Evolutionary conservation across 768 basidiomycete genomes (phyloP).

Genomic region (Serendipita indica): DNA sequence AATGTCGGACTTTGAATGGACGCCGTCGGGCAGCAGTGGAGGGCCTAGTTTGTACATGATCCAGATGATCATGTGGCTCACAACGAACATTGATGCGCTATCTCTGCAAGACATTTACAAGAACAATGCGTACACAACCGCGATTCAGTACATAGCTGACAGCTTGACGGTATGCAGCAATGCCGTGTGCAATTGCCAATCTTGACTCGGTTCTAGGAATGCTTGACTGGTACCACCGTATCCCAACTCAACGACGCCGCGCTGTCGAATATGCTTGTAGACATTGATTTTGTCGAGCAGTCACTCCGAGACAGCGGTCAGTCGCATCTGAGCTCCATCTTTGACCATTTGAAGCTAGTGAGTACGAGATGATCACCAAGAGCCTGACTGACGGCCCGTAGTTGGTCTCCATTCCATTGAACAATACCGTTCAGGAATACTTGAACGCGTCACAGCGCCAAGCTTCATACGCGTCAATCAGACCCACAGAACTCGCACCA

Average conservation of each 20-base stretch:
- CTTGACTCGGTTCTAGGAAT: constrained; percentile 34
- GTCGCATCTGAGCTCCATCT: constrained; percentile 51
- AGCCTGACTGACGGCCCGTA: constrained; percentile 15
- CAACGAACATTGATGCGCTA: constrained; percentile 84
- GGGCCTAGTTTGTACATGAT: constrained; percentile 88
- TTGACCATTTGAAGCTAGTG: constrained; percentile 67
- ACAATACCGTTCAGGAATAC: constrained; percentile 64
- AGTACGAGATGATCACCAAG: constrained; percentile 20
- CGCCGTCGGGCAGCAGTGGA: constrained; percentile 49
- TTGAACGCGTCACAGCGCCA: constrained; percentile 57
- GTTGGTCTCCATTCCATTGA: constrained; percentile 45
- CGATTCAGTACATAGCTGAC: constrained; percentile 75
- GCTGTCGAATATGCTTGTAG: constrained; percentile 68
- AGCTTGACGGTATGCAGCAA: constrained; percentile 61
- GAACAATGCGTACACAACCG: constrained; percentile 77
- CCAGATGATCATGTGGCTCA: constrained; percentile 92
- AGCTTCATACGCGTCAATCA: constrained; percentile 47
- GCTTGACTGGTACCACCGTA: constrained; percentile 61
- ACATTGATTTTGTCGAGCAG: constrained; percentile 79
- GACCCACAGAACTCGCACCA: constrained; percentile 54
- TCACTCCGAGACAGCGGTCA: constrained; percentile 66
- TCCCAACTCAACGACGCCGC: constrained; percentile 78
- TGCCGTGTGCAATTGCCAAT: not conserved
- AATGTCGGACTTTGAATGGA: constrained; percentile 91
- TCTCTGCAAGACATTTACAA: constrained; percentile 73